Evolutionary conservation across 805 yeast genomes (phyloP).

Genomic region (Candida hungchunana): DNA sequence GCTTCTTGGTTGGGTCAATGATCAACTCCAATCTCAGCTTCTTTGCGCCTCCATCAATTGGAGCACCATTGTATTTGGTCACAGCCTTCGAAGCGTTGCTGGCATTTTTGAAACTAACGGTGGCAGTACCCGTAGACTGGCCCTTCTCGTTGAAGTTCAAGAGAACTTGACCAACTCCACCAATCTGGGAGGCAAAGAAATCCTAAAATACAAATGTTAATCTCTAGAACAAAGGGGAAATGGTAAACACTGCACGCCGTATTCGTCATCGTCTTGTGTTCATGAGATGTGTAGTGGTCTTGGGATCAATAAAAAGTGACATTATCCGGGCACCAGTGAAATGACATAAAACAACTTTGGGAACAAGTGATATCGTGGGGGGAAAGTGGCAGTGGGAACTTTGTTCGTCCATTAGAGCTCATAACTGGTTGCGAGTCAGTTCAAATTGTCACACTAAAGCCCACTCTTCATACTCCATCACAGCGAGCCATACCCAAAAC

Average conservation of each 20-base stretch:
- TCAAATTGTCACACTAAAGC: too few species aligned
- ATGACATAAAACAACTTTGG: neutral
- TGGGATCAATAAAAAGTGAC: too few species aligned
- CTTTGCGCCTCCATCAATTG: conserved; percentile 82
- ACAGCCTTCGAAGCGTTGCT: conserved; percentile 76
- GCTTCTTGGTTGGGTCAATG: conserved; percentile 76
- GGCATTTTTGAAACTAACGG: conserved; percentile 66
- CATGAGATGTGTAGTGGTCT: too few species aligned
- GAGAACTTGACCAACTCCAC: conserved; percentile 70
- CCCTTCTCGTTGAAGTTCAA: conserved; percentile 85
- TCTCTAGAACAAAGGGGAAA: neutral
- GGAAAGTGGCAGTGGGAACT: too few species aligned
- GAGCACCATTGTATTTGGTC: conserved; percentile 83
- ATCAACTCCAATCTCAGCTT: conserved; percentile 77
- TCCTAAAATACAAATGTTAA: conserved; percentile 48
- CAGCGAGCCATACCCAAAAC: too few species aligned
- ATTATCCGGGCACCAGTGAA: neutral
- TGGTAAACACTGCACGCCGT: too few species aligned
- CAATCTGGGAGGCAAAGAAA: conserved; percentile 83
- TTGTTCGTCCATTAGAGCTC: too few species aligned
- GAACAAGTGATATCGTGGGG: too few species aligned
- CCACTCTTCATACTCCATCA: too few species aligned
- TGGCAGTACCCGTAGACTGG: conserved; percentile 87
- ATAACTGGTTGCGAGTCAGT: too few species aligned
- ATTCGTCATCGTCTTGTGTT: too few species aligned